Evolutionary conservation across 2,329 filamentous ascomycete species (phyloP).

Genomic region (Mycosphaerella sp.): DNA sequence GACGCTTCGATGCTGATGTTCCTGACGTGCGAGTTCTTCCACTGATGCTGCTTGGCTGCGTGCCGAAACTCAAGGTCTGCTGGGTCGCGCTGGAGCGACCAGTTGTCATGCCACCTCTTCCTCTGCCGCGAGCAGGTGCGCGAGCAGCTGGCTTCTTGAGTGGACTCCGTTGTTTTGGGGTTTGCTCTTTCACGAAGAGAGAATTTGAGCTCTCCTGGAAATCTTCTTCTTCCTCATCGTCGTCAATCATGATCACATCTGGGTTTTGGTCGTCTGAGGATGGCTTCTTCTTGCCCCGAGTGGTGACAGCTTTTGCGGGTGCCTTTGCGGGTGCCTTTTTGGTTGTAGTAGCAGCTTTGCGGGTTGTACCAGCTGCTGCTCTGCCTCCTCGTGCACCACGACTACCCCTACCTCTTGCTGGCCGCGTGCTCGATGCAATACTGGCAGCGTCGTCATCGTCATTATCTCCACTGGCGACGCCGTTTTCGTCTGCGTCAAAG

Average conservation of each 20-base stretch:
- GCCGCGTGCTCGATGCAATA: constrained; percentile 15
- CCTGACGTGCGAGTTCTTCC: constrained; percentile 13
- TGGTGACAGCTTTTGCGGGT: constrained; percentile 29
- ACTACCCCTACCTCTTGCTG: constrained; percentile 42
- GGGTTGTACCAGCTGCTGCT: constrained; percentile 40
- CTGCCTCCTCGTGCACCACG: constrained; percentile 38
- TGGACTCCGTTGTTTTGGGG: constrained; percentile 18
- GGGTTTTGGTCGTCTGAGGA: constrained; percentile 34
- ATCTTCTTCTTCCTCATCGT: constrained; percentile 45
- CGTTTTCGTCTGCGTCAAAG: constrained; percentile 42
- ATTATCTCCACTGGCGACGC: constrained; percentile 36
- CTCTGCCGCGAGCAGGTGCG: constrained; percentile 17
- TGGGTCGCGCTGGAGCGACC: constrained; percentile 15
- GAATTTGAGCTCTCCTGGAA: constrained; percentile 28
- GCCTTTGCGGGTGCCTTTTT: constrained; percentile 36
- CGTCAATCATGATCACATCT: constrained; percentile 39
- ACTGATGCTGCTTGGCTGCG: constrained; percentile 14
- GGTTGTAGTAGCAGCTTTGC: constrained; percentile 35
- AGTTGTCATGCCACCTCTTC: constrained; percentile 9
- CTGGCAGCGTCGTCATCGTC: constrained; percentile 37
- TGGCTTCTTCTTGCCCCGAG: constrained; percentile 39
- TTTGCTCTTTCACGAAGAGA: constrained; percentile 36
- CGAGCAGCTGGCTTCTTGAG: constrained; percentile 25
- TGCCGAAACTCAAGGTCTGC: constrained; percentile 22
- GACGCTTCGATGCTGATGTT: constrained; percentile 23